phyloP scores from a whole-genome alignment of 1,284 basidiomycete genomes.

The Pseudozyma sp. region DNA sequence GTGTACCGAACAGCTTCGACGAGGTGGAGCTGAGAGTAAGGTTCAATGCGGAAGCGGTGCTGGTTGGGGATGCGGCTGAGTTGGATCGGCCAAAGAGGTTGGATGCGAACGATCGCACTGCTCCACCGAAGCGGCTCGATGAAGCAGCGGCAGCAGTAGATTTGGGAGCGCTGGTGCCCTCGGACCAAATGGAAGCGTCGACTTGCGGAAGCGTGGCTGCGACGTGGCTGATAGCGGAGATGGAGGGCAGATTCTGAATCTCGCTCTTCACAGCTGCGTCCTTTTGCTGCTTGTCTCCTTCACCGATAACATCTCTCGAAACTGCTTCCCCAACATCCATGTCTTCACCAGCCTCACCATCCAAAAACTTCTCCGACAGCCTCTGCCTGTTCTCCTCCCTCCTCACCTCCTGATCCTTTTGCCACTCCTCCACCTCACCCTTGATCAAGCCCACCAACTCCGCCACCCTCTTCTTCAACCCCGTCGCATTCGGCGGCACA shows the following conservation, averaged over 20 bases:
- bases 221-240: constrained; percentile 32
- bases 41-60: neutral
- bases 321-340: constrained; percentile 37
- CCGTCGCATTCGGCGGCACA: constrained; percentile 38
- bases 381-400: constrained; percentile 25
- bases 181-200: constrained; percentile 29
- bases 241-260: neutral
- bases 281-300: neutral
- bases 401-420: constrained; percentile 19
- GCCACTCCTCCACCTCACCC: constrained; percentile 46
- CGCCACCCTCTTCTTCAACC: constrained; percentile 45
- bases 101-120: constrained; percentile 35
- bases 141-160: neutral
- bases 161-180: neutral
- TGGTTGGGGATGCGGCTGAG: neutral
- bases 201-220: constrained; percentile 9
- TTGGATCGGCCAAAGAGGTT: constrained; percentile 25
- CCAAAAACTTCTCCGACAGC: constrained; percentile 10
- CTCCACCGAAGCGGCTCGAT: constrained; percentile 20
- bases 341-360: constrained; percentile 4
- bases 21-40: constrained; percentile 11
- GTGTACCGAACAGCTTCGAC: constrained; percentile 33
- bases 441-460: constrained; percentile 54
- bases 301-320: neutral
- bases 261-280: neutral